Evolutionary conservation across 345 rosid genomes (phyloP), one percentile per base, ranked within the genome.

Genomic region (Aegle marmelos): DNA sequence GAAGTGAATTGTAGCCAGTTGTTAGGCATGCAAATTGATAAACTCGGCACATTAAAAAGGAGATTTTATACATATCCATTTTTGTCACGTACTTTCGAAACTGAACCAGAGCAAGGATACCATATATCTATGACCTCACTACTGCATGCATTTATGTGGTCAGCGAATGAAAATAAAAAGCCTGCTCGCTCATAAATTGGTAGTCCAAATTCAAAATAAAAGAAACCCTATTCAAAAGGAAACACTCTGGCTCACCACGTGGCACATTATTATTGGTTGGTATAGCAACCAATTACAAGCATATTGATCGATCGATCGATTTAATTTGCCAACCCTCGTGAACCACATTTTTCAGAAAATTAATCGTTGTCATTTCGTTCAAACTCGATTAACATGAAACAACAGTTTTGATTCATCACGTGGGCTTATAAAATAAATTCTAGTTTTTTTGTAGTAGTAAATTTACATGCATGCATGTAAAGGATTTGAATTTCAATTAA

Each of bases 111-210:
- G 66, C 22, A 50, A 60, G 33, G n/a, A 57, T n/a, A 33, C 36
- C 41, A 6, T 22, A 36, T 10, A 24, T 33, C 9, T 0, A 16
- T 27, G 7, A 16, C 36, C 33, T 31, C 62, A 28, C 36, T 25
- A 28, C 65, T 59, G 68, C 74, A 79, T 73, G 58, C 48, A 68
- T 67, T 53, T 53, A 53, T 61, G 34, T 10, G 33, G 4, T 48
- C 45, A 37, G 62, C 74, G 14, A 66, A 13, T 14, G n/a, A n/a
- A 41, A 25, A 37, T 5, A 25, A 10, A 13, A 45, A 45, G 13
- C 50, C 50, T 13, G 16, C 50, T 45, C 17, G 50, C 50, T 11
- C 4, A 39, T 68, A 14, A 9, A n/a, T 37, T 33, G 70, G 45
- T 14, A 25, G 63, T 48, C 45, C 27, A 7, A 31, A 2, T 19